These are phyloP conservation scores for Nitzschia sp. DNA, from an alignment of 108 stramenopile genomes.

Conservation along the genomic window DNA sequence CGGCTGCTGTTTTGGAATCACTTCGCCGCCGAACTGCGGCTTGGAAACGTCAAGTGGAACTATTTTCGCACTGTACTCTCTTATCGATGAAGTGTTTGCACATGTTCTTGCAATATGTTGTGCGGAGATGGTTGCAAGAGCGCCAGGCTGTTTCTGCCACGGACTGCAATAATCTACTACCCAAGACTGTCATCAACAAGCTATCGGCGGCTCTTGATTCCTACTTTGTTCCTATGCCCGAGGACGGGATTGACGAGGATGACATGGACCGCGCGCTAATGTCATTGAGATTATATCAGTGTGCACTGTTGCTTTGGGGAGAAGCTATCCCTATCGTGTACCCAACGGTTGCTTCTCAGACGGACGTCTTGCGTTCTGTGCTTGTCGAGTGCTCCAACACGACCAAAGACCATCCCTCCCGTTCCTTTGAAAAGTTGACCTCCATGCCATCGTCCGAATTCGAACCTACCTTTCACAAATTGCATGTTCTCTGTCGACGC, in stretches of 20 bases:
- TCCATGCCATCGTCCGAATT: slow-evolving; percentile 21
- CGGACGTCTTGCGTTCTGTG: slow-evolving; percentile 42
- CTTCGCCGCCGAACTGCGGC: slow-evolving; percentile 43
- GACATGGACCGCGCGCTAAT: slow-evolving; percentile 50
- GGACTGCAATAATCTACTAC: slow-evolving; percentile 29
- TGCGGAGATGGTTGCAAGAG: slow-evolving; percentile 26
- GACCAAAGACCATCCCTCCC: not conserved
- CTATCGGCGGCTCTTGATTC: slow-evolving; percentile 28
- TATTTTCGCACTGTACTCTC: slow-evolving; percentile 53
- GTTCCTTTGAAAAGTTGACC: slow-evolving; percentile 14
- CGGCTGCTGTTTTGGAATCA: slow-evolving; percentile 51
- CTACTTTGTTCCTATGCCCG: slow-evolving; percentile 18
- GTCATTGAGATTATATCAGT: slow-evolving; percentile 46
- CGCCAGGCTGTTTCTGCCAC: slow-evolving; percentile 19
- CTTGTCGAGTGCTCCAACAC: slow-evolving; percentile 30
- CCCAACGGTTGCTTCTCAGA: slow-evolving; percentile 45
- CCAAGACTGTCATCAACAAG: slow-evolving; percentile 30
- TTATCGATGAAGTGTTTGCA: slow-evolving; percentile 51
- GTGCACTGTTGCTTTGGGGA: slow-evolving; percentile 65
- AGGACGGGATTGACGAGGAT: slow-evolving; percentile 19
- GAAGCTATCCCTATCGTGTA: slow-evolving; percentile 60
- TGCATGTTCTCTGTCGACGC: slow-evolving; percentile 68
- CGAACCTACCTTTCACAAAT: slow-evolving; percentile 47
- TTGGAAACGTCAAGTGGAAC: slow-evolving; percentile 63
- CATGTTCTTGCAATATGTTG: slow-evolving; percentile 49